A percentile compares a stretch with the other conserved stretches of the same genome.
Evolutionary conservation across 1,284 basidiomycete species (phyloP).

Genomic region (Gastroboletus turbinatus): DNA sequence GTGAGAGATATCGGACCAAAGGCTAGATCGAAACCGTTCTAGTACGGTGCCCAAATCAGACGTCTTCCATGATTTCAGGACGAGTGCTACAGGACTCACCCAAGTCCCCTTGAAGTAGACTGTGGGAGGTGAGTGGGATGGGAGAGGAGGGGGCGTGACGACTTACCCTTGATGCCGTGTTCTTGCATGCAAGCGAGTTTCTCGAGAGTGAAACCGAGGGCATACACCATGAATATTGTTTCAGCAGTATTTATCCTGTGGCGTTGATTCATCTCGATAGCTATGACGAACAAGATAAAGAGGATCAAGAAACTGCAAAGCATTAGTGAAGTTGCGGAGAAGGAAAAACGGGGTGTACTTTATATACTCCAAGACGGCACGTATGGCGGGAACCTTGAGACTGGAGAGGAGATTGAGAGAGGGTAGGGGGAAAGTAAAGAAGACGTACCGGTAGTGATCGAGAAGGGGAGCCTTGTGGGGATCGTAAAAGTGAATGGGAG

Average conservation of each 20-base stretch:
- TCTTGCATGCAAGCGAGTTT: slow-evolving; percentile 94
- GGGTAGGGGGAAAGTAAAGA: background rate
- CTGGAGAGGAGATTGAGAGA: slow-evolving; percentile 40
- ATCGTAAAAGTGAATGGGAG: slow-evolving; percentile 91
- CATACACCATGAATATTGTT: slow-evolving; percentile 78
- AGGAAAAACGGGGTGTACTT: slow-evolving; percentile 51
- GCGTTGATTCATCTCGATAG: slow-evolving; percentile 71
- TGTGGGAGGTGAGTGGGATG: slow-evolving; percentile 35
- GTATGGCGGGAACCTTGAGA: slow-evolving; percentile 89
- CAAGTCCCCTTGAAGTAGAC: slow-evolving; percentile 83
- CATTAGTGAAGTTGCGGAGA: slow-evolving; percentile 59
- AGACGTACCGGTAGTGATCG: slow-evolving; percentile 82
- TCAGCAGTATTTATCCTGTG: slow-evolving; percentile 67
- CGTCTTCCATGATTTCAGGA: slow-evolving; percentile 8
- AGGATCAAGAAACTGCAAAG: slow-evolving; percentile 67
- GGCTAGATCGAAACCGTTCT: slow-evolving; percentile 90
- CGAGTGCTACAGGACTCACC: slow-evolving; percentile 45
- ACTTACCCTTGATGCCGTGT: slow-evolving; percentile 78
- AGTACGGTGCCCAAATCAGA: slow-evolving; percentile 18
- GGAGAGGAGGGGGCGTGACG: background rate
- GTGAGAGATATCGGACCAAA: slow-evolving; percentile 54
- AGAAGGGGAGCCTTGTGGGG: slow-evolving; percentile 89
- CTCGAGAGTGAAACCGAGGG: slow-evolving; percentile 86
- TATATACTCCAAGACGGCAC: slow-evolving; percentile 83
- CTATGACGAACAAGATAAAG: slow-evolving; percentile 81